Conservation (phyloP, 495 filamentous ascomycete genomes). For the Jackrogersella minutella region DNA sequence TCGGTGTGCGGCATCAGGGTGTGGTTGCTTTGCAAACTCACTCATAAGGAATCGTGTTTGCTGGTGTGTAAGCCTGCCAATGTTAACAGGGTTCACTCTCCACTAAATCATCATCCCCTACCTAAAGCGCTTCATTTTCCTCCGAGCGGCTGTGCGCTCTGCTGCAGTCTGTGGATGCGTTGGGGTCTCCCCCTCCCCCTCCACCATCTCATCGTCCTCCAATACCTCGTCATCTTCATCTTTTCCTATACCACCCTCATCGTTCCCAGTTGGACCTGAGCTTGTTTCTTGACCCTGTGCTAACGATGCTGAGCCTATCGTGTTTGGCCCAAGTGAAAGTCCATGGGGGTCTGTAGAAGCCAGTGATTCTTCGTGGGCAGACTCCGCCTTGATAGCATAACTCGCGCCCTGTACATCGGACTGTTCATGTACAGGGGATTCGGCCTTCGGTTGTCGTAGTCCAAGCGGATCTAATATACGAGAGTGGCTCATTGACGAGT, state of each 20-base stretch:
- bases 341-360: conserved; percentile 52
- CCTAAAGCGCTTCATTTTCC: conserved; percentile 97
- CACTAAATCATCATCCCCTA: conserved; percentile 51
- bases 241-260: conserved; percentile 56
- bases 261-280: conserved; percentile 46
- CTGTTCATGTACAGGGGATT: conserved; percentile 48
- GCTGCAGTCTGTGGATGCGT: conserved; percentile 68
- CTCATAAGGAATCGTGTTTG: conserved; percentile 98
- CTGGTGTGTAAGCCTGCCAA: conserved; percentile 85
- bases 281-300: conserved; percentile 45
- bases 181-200: conserved; percentile 56
- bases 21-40: conserved; percentile 93
- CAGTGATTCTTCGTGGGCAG: conserved; percentile 54
- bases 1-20: conserved; percentile 92
- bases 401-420: conserved; percentile 47
- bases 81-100: conserved; percentile 15
- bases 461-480: conserved; percentile 54
- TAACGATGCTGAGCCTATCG: conserved; percentile 53
- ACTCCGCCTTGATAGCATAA: conserved; percentile 52
- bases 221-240: conserved; percentile 65
- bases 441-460: conserved; percentile 52
- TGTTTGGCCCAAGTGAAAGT: conserved; percentile 51
- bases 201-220: conserved; percentile 59
- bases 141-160: conserved; percentile 78
- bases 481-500: conserved; percentile 51